phyloP scores from a whole-genome alignment of 306 rosid species.

The Astragalus glycyphyllos region DNA sequence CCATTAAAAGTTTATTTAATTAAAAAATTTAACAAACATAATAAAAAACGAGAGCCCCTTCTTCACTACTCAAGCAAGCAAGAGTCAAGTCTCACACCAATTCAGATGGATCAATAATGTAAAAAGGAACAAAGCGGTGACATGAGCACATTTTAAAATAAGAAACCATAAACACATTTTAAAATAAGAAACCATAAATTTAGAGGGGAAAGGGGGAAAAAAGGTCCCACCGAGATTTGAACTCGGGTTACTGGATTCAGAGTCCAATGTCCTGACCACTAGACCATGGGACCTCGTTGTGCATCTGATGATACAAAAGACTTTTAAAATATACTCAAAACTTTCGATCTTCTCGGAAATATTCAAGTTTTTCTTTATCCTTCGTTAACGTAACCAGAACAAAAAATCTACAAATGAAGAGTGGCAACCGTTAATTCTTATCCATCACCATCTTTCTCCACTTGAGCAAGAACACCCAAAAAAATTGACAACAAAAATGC shows the following conservation, averaged over 20 bases:
- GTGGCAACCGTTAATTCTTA: slow-evolving; percentile 37
- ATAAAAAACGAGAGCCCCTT: too few relatives aligned
- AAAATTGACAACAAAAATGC: slow-evolving; percentile 3
- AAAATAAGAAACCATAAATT: too few relatives aligned
- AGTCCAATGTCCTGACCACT: slow-evolving; percentile 53
- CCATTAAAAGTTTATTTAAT: too few relatives aligned
- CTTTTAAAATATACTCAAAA: too few relatives aligned
- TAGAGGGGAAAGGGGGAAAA: background rate
- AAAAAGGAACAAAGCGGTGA: too few relatives aligned
- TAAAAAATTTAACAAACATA: too few relatives aligned
- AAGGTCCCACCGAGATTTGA: slow-evolving; percentile 52
- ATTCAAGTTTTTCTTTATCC: background rate
- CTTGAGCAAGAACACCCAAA: background rate
- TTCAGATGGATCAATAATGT: too few relatives aligned
- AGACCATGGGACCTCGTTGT: slow-evolving; percentile 44
- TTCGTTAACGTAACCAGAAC: background rate
- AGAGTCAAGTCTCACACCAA: too few relatives aligned
- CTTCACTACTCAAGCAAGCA: too few relatives aligned
- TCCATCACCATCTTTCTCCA: slow-evolving; percentile 38
- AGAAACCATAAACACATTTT: too few relatives aligned
- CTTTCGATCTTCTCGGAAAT: background rate
- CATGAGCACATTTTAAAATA: too few relatives aligned
- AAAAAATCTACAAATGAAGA: background rate
- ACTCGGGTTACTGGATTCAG: slow-evolving; percentile 52
- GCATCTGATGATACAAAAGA: too few relatives aligned